Evolutionary conservation across 2,329 filamentous ascomycete species (phyloP).

Genomic region (Celoporthe dispersa): DNA sequence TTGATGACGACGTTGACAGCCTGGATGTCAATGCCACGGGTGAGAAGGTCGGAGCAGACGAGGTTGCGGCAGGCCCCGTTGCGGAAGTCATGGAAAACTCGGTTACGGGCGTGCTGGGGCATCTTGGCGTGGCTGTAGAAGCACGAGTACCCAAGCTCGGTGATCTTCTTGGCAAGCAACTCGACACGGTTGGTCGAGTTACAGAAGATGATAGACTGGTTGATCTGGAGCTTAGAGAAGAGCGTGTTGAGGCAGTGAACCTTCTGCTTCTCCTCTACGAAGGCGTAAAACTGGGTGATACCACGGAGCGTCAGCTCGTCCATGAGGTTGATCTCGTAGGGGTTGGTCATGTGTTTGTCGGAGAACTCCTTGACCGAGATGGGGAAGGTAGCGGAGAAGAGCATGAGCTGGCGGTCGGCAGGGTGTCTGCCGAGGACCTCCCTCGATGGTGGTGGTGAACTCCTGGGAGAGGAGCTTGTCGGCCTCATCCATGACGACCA

Average conservation of each 20-base stretch:
- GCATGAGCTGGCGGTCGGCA: slow-evolving; percentile 97
- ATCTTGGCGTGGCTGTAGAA: slow-evolving; percentile 99
- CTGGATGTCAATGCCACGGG: slow-evolving; percentile 98
- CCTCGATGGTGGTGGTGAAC: slow-evolving; percentile 96
- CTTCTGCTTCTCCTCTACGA: slow-evolving; percentile 99
- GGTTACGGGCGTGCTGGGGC: slow-evolving; percentile 95
- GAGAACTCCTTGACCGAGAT: slow-evolving; percentile 97
- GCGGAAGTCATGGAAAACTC: slow-evolving; percentile 98
- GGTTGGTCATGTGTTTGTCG: slow-evolving; percentile 95
- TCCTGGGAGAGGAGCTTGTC: slow-evolving; percentile 97
- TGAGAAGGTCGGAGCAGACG: slow-evolving; percentile 95
- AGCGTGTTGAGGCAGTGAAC: slow-evolving; percentile 98
- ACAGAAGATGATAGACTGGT: slow-evolving; percentile 99
- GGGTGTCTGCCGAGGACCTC: slow-evolving; percentile 94
- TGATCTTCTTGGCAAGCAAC: slow-evolving; percentile 97
- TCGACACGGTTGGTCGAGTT: slow-evolving; percentile 99
- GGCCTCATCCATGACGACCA: slow-evolving; percentile 99
- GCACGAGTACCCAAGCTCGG: slow-evolving; percentile 97
- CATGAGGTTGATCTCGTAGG: slow-evolving; percentile 99
- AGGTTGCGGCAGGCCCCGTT: slow-evolving; percentile 98
- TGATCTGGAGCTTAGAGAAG: slow-evolving; percentile 98
- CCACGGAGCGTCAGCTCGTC: slow-evolving; percentile 96
- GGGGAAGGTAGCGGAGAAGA: slow-evolving; percentile 98
- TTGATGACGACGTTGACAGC: slow-evolving; percentile 99
- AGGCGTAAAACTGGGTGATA: slow-evolving; percentile 99